These are phyloP conservation scores for Exophiala oligosperma DNA, from an alignment of 2,329 filamentous ascomycete genomes.

Conservation along the genomic window DNA sequence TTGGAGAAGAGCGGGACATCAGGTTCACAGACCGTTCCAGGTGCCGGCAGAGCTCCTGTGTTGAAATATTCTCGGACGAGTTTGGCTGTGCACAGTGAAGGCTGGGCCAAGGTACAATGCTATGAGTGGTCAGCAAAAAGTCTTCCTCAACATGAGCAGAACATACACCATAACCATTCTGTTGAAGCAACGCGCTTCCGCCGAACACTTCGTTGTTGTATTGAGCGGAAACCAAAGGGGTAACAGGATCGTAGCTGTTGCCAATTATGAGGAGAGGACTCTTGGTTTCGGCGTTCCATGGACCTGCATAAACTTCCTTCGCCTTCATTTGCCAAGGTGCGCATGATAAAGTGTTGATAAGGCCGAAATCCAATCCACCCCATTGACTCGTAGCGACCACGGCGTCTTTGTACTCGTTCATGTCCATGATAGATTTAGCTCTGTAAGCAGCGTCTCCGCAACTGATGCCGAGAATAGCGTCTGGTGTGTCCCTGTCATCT, in stretches of 20 bases:
- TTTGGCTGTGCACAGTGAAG: slow-evolving; percentile 36
- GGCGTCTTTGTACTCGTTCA: background rate
- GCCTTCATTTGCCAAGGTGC: slow-evolving; percentile 27
- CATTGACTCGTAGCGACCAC: background rate
- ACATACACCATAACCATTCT: slow-evolving; percentile 18
- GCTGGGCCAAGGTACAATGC: slow-evolving; percentile 30
- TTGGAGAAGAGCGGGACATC: slow-evolving; percentile 2
- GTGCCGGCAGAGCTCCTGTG: slow-evolving; percentile 36
- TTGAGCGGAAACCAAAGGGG: slow-evolving; percentile 28
- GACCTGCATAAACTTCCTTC: slow-evolving; percentile 29
- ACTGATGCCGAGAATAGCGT: slow-evolving; percentile 14
- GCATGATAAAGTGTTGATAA: background rate
- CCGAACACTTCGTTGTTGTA: slow-evolving; percentile 30
- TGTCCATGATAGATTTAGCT: background rate
- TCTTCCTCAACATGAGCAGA: background rate
- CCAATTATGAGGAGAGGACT: slow-evolving; percentile 32
- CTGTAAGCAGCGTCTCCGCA: slow-evolving; percentile 15
- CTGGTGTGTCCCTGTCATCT: background rate
- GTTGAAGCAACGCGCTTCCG: slow-evolving; percentile 31
- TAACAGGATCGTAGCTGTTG: slow-evolving; percentile 31
- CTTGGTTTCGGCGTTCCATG: slow-evolving; percentile 30
- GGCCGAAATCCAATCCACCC: background rate
- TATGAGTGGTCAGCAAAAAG: background rate
- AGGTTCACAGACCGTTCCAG: background rate
- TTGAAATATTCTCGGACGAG: slow-evolving; percentile 36